phyloP scores from a whole-genome alignment of 106 monocot species.

The Ottelia alismoides region DNA sequence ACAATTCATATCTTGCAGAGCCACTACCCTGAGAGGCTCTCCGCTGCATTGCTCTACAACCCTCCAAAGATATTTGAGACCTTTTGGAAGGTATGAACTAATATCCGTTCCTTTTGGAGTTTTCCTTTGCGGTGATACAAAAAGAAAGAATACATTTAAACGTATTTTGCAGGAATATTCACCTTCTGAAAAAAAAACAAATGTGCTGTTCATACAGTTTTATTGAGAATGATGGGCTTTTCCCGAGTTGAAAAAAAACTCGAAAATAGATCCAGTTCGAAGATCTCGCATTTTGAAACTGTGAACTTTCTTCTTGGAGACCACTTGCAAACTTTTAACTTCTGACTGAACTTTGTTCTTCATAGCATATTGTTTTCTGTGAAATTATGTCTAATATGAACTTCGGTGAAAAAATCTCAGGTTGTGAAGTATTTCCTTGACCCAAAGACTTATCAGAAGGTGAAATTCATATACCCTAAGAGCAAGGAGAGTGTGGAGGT shows the following conservation, averaged over 20 bases:
- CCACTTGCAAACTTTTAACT: background rate
- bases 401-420: too few species aligned
- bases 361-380: too few species aligned
- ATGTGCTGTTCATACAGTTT: too few species aligned
- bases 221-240: too few species aligned
- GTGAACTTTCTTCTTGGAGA: background rate
- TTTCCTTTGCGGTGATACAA: background rate
- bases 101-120: background rate
- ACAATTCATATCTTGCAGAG: slow-evolving; percentile 46
- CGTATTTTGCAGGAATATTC: background rate
- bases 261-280: too few species aligned
- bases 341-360: background rate
- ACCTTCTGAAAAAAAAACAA: background rate
- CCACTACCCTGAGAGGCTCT: slow-evolving; percentile 65
- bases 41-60: slow-evolving; percentile 32
- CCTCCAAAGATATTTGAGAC: slow-evolving; percentile 62
- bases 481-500: slow-evolving; percentile 53
- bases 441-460: slow-evolving; percentile 48
- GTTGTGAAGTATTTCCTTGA: slow-evolving; percentile 51
- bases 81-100: slow-evolving; percentile 43
- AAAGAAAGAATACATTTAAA: background rate
- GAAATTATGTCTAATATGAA: too few species aligned
- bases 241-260: too few species aligned
- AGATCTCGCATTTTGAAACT: too few species aligned
- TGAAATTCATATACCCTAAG: slow-evolving; percentile 72